phyloP scores from a whole-genome alignment of 495 filamentous ascomycete species.

The Penicillium turbatum region DNA sequence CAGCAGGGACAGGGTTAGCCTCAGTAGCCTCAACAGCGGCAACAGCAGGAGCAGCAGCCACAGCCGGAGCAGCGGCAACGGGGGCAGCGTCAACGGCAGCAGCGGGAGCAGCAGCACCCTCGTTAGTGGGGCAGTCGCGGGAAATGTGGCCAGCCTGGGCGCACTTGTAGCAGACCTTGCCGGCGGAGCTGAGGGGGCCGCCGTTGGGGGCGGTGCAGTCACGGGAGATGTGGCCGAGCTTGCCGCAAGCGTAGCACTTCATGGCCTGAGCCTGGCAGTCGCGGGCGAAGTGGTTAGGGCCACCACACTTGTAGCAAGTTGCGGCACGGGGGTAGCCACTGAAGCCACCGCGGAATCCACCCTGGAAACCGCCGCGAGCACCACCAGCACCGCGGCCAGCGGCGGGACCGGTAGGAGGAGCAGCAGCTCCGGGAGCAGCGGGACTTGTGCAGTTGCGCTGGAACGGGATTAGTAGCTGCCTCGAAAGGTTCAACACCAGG shows the following conservation, averaged over 20 bases:
- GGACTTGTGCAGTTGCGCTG: conserved; percentile 83
- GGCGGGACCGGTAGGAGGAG: conserved; percentile 57
- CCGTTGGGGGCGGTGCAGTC: conserved; percentile 98
- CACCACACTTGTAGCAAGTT: conserved; percentile 99
- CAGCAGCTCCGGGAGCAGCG: conserved; percentile 46
- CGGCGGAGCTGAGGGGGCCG: conserved; percentile 88
- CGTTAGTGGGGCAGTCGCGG: conserved; percentile 72
- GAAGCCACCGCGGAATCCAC: conserved; percentile 64
- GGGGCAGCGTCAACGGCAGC: neutral
- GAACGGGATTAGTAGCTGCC: neutral
- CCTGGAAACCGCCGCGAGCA: conserved; percentile 65
- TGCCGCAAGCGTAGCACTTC: conserved; percentile 99
- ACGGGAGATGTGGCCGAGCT: conserved; percentile 95
- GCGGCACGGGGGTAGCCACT: conserved; percentile 67
- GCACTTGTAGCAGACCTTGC: conserved; percentile 98
- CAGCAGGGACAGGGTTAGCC: conserved; percentile 39
- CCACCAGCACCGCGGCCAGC: conserved; percentile 36
- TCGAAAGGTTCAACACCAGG: neutral
- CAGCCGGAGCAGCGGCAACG: conserved; percentile 32
- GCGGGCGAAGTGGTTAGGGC: conserved; percentile 96
- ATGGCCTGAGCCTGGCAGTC: conserved; percentile 99
- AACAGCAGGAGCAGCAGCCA: conserved; percentile 33
- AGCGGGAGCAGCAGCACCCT: conserved; percentile 43
- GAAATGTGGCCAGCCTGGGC: conserved; percentile 94
- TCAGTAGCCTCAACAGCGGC: conserved; percentile 43